Evolutionary conservation across 768 basidiomycete genomes (phyloP).

Genomic region (Psilocybe azurescens): DNA sequence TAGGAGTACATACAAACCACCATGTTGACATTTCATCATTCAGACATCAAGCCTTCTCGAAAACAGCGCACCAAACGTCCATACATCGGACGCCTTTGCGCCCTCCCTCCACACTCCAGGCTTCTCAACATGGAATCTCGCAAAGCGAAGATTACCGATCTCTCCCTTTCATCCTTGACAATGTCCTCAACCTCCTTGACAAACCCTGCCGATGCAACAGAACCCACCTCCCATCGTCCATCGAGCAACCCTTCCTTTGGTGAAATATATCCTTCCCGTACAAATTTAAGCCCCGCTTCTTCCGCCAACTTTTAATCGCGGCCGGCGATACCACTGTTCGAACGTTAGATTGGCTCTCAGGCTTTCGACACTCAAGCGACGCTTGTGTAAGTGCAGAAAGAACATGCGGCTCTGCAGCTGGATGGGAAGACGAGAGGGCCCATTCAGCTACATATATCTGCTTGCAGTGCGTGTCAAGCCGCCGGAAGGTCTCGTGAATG

Average conservation of each 20-base stretch:
- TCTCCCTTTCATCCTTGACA: constrained; percentile 18
- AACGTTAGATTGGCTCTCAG: constrained; percentile 10
- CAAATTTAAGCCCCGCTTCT: constrained; percentile 10
- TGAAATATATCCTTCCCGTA: constrained; percentile 2
- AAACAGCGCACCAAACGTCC: constrained; percentile 14
- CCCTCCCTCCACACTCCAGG: constrained; percentile 3
- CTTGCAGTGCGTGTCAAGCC: constrained; percentile 2
- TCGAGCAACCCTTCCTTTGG: constrained; percentile 11
- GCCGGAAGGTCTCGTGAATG: constrained; percentile 8
- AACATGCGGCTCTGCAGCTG: constrained; percentile 12
- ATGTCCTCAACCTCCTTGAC: constrained; percentile 8
- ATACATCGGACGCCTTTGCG: constrained; percentile 12
- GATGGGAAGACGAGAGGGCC: constrained; percentile 8
- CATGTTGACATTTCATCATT: not conserved
- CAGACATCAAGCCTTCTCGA: not conserved
- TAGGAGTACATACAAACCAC: no score
- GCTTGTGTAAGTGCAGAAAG: constrained; percentile 18
- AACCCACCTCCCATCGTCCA: constrained; percentile 17
- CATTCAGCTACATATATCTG: constrained; percentile 19
- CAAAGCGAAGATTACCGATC: constrained; percentile 9
- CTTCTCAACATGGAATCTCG: constrained; percentile 14
- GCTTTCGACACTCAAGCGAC: constrained; percentile 12
- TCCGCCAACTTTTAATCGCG: constrained; percentile 7
- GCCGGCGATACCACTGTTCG: constrained; percentile 17
- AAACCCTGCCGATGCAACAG: constrained; percentile 4